These are phyloP conservation scores for Eleusine indica DNA, from an alignment of 176 grass and related monocot genomes.

Conservation along the genomic window DNA sequence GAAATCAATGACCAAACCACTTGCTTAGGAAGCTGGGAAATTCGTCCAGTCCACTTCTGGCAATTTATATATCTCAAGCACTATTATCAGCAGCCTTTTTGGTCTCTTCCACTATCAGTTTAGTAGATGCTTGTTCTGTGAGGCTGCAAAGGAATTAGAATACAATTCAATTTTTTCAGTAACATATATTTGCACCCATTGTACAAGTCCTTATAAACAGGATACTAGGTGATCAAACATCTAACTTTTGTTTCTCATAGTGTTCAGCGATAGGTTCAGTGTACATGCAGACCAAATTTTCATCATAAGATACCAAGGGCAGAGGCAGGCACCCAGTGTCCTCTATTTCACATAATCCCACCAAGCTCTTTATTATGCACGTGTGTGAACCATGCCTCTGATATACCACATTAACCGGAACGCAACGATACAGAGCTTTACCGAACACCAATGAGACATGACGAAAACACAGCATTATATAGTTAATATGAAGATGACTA, in stretches of 20 bases:
- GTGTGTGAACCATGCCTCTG: background rate
- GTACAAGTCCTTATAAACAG: background rate
- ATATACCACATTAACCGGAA: too few relatives aligned
- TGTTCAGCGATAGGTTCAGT: slow-evolving; percentile 13
- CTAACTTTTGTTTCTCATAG: background rate
- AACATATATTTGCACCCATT: background rate
- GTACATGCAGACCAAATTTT: background rate
- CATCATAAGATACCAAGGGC: background rate
- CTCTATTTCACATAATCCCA: background rate
- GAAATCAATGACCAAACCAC: slow-evolving; percentile 26
- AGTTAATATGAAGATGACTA: too few relatives aligned
- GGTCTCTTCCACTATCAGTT: background rate
- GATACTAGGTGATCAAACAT: background rate
- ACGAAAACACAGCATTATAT: too few relatives aligned
- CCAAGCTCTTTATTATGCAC: background rate
- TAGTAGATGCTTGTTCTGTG: background rate
- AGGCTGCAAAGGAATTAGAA: slow-evolving; percentile 34
- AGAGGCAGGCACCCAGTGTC: background rate
- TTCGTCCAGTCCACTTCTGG: background rate
- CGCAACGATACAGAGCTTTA: background rate
- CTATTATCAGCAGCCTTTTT: background rate
- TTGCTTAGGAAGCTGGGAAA: slow-evolving; percentile 11
- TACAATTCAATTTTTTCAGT: background rate
- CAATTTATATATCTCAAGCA: background rate
- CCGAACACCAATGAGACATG: too few relatives aligned